These are phyloP conservation scores for Cucumis sativus DNA, from an alignment of 306 rosid genomes.

Conservation along the genomic window DNA sequence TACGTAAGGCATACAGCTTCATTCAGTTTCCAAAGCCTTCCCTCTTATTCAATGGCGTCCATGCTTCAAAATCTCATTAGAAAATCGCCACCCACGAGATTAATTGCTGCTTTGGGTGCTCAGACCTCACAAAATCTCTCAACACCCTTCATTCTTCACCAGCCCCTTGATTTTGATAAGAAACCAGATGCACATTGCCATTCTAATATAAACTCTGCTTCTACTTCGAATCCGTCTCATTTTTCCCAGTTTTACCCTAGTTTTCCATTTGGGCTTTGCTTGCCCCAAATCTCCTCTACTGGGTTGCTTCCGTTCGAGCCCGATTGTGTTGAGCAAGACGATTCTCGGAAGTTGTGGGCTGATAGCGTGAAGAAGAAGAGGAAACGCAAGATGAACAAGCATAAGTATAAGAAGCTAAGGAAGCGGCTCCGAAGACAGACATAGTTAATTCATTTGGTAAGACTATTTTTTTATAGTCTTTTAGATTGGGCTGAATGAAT, in stretches of 20 bases:
- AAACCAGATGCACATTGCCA: slow-evolving; percentile 6
- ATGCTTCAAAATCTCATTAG: slow-evolving; percentile 41
- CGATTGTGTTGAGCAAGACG: slow-evolving; percentile 23
- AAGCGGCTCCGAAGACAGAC: slow-evolving; percentile 54
- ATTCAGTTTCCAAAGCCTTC: background rate
- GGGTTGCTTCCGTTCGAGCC: slow-evolving; percentile 17
- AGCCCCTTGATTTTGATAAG: slow-evolving; percentile 1
- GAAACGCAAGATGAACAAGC: slow-evolving; percentile 73
- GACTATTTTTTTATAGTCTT: slow-evolving; percentile 2
- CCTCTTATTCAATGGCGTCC: slow-evolving; percentile 37
- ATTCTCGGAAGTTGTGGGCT: slow-evolving; percentile 47
- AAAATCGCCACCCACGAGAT: slow-evolving; percentile 22
- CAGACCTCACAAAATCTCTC: slow-evolving; percentile 9
- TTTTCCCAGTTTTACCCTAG: slow-evolving; percentile 34
- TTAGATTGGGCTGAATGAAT: background rate
- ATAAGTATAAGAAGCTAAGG: slow-evolving; percentile 61
- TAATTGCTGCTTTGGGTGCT: slow-evolving; percentile 17
- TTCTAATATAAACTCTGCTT: background rate
- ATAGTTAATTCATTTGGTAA: slow-evolving; percentile 23
- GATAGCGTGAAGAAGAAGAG: slow-evolving; percentile 88
- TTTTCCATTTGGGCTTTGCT: slow-evolving; percentile 39
- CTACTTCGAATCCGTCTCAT: background rate
- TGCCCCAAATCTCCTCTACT: slow-evolving; percentile 19
- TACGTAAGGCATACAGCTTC: background rate
- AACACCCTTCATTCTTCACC: slow-evolving; percentile 6